Base-by-base conservation (phyloP, 2,329 filamentous ascomycete species). In the Calycina marina region DNA sequence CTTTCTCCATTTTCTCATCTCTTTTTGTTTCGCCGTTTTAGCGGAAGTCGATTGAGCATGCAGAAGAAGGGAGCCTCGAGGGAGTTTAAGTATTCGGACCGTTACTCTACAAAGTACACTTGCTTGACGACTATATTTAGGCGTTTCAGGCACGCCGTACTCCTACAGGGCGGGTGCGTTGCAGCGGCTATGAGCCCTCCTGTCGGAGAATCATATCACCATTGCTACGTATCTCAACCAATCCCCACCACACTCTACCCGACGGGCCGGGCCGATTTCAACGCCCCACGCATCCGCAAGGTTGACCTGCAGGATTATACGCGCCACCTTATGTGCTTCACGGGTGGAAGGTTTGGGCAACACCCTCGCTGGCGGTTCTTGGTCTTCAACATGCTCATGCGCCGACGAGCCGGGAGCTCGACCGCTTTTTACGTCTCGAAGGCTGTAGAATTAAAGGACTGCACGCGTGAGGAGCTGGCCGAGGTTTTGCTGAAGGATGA, bases 311-410 rank as follows among this genome's bases (percentile, higher is more conserved):
- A 15, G 9, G 28, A 30, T 30, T 30, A 30, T 13, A 13, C 28
- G 9, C 28, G 9, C 13, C 15, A 30, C 13, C 9, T 30, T 10
- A 14, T 30, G 18, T 13, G 13, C 9, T 30, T 15, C 13, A 12
- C 9, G 6, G 28, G 18, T 16, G 15, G 28, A 13, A 15, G 28
- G 13, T 30, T 30, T 13, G 28, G 28, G 6, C 6, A 15, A 10
- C 15, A 30, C 13, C 13, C 28, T 30, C 15, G 28, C 28, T 30
- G 13, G 28, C 13, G 9, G 13, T 30, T 30, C 14, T 13, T 30
- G 9, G 15, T 30, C 6, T 30, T 30, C 14, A 30, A 30, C 13
- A 9, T 30, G 13, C 13, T 18, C 5, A 30, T 27, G 13, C 13
- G 13, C 12, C 13, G 13, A 6, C 9, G 13, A 13, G 25, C 25